Evolutionary conservation across 2,329 filamentous ascomycete species (phyloP).

Genomic region (Fusarium buharicum): DNA sequence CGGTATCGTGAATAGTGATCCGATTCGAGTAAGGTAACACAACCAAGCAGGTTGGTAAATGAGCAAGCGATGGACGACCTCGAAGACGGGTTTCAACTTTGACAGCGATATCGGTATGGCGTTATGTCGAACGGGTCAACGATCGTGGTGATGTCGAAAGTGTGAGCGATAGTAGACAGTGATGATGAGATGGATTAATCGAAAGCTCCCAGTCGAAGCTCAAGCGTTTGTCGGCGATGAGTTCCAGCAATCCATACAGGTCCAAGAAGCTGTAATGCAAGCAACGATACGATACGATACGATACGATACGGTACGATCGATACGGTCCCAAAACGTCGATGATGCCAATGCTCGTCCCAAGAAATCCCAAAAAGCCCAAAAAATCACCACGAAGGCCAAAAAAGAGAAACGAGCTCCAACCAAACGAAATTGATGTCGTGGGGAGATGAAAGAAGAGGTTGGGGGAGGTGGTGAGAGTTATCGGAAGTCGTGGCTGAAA

Average conservation of each 20-base stretch:
- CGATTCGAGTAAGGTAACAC: slow-evolving; percentile 39
- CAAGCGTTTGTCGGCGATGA: slow-evolving; percentile 22
- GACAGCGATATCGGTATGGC: slow-evolving; percentile 2
- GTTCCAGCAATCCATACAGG: slow-evolving; percentile 13
- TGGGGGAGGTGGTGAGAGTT: slow-evolving; percentile 35
- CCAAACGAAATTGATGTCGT: slow-evolving; percentile 23
- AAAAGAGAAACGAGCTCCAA: slow-evolving; percentile 23
- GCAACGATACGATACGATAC: slow-evolving; percentile 8
- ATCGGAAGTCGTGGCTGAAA: slow-evolving; percentile 36
- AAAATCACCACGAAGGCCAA: slow-evolving; percentile 21
- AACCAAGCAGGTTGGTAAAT: slow-evolving; percentile 22
- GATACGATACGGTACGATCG: slow-evolving; percentile 19
- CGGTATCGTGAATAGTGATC: slow-evolving; percentile 33
- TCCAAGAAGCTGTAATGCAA: slow-evolving; percentile 20
- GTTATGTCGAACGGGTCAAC: slow-evolving; percentile 16
- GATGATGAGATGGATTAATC: slow-evolving; percentile 14
- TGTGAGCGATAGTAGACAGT: slow-evolving; percentile 1
- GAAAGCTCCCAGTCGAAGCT: slow-evolving; percentile 19
- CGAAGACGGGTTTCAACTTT: neutral
- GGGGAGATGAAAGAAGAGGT: slow-evolving; percentile 28
- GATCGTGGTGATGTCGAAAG: slow-evolving; percentile 5
- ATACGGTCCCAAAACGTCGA: slow-evolving; percentile 24
- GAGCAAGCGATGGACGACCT: slow-evolving; percentile 8
- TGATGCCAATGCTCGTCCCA: slow-evolving; percentile 33
- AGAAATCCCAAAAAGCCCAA: slow-evolving; percentile 31